phyloP scores from a whole-genome alignment of 2,329 filamentous ascomycete species.

The Hypoxylon sp. region DNA sequence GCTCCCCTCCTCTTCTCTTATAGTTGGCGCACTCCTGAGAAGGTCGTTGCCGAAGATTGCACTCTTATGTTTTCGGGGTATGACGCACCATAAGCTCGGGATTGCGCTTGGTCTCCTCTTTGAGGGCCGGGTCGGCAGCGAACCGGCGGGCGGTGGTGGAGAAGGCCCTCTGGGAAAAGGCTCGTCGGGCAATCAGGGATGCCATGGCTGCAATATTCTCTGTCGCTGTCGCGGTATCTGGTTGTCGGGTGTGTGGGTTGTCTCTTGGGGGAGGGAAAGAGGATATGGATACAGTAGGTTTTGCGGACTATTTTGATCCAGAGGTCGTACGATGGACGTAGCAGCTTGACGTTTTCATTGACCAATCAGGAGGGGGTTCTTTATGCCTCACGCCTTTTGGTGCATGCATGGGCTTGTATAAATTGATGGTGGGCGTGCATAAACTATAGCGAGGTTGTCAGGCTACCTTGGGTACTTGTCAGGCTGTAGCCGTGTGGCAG shows the following conservation, averaged over 20 bases:
- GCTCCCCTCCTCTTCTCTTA: not conserved
- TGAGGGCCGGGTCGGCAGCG: slow-evolving; percentile 55
- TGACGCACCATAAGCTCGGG: slow-evolving; percentile 57
- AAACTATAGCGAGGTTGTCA: not conserved
- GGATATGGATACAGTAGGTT: slow-evolving; percentile 5
- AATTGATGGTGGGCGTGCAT: not conserved
- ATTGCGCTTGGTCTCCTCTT: slow-evolving; percentile 66
- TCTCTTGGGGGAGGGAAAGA: slow-evolving; percentile 18
- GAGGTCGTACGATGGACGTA: slow-evolving; percentile 28
- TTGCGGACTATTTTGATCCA: slow-evolving; percentile 17
- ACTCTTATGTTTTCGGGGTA: slow-evolving; percentile 21
- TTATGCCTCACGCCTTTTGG: slow-evolving; percentile 29
- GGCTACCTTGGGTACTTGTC: too few species aligned
- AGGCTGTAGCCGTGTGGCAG: too few species aligned
- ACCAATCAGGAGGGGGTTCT: slow-evolving; percentile 20
- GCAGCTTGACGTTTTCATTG: slow-evolving; percentile 18
- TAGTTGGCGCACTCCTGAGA: too few species aligned
- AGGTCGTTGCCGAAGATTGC: too few species aligned
- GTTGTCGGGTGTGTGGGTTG: slow-evolving; percentile 16
- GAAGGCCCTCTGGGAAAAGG: slow-evolving; percentile 51
- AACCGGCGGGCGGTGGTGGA: slow-evolving; percentile 62
- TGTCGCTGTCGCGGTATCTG: slow-evolving; percentile 1
- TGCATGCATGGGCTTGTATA: not conserved
- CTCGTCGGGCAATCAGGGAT: slow-evolving; percentile 63
- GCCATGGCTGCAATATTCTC: slow-evolving; percentile 56